Conservation (phyloP, 2,329 filamentous ascomycete species). For the Zelopaecilomyces penicillatus region DNA sequence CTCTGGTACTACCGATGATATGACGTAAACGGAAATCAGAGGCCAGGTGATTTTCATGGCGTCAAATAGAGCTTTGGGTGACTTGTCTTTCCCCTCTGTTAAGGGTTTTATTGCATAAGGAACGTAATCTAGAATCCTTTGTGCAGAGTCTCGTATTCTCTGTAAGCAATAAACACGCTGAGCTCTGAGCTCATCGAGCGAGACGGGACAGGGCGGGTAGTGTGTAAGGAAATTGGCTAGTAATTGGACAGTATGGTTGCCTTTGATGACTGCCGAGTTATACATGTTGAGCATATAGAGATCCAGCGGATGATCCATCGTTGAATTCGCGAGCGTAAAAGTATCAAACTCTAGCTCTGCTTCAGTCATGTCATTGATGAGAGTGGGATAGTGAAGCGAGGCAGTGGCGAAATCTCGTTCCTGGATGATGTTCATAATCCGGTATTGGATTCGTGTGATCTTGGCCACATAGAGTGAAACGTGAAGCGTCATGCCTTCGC, state of each 20-base stretch:
- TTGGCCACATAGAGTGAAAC: constrained; percentile 20
- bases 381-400: constrained; percentile 17
- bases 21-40: constrained; percentile 23
- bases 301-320: constrained; percentile 12
- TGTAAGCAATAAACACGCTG: constrained; percentile 21
- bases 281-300: constrained; percentile 26
- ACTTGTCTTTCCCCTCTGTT: constrained; percentile 15
- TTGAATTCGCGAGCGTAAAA: constrained; percentile 10
- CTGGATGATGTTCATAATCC: constrained; percentile 19
- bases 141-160: constrained; percentile 18
- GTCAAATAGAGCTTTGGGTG: constrained; percentile 27
- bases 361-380: constrained; percentile 17
- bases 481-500: constrained; percentile 20
- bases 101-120: constrained; percentile 18
- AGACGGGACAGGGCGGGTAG: constrained; percentile 15
- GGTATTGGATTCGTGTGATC: constrained; percentile 19
- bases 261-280: constrained; percentile 25
- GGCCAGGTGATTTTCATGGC: constrained; percentile 31
- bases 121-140: constrained; percentile 20
- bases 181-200: constrained; percentile 16
- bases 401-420: constrained; percentile 20
- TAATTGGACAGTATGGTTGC: constrained; percentile 23
- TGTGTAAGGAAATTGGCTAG: constrained; percentile 29
- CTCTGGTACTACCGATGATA: constrained; percentile 19
- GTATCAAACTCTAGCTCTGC: constrained; percentile 16